A percentile compares a stretch with the other conserved stretches of the same genome.
phyloP scores from a whole-genome alignment of 2,329 filamentous ascomycete species.

The Balansia obtecta region DNA sequence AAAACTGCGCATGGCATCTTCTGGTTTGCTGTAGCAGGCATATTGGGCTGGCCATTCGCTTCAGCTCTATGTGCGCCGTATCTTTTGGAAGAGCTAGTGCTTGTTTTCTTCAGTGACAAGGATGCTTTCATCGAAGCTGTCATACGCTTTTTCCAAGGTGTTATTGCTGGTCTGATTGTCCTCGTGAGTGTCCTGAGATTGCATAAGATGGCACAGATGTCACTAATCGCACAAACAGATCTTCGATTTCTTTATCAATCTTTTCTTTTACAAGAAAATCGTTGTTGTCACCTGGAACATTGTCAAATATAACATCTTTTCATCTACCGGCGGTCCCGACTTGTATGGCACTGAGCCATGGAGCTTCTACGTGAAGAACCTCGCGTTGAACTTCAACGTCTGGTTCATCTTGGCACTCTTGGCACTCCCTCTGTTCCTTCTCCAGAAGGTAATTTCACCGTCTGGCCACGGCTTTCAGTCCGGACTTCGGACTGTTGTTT shows the following conservation, averaged over 20 bases:
- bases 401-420: constrained; percentile 76
- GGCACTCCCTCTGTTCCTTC: constrained; percentile 60
- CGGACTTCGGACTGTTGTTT: constrained; percentile 62
- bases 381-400: constrained; percentile 87
- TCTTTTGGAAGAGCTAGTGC: constrained; percentile 60
- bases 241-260: constrained; percentile 59
- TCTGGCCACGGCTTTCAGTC: constrained; percentile 53
- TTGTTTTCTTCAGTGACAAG: constrained; percentile 39
- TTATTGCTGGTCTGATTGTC: constrained; percentile 52
- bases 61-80: constrained; percentile 73
- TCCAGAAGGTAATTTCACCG: constrained; percentile 55
- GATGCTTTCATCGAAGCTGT: constrained; percentile 48
- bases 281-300: constrained; percentile 83
- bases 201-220: no score
- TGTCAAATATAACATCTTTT: constrained; percentile 89
- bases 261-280: constrained; percentile 72
- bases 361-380: constrained; percentile 90
- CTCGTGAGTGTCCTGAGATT: constrained; percentile 39
- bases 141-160: constrained; percentile 53
- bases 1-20: constrained; percentile 75
- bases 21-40: constrained; percentile 77
- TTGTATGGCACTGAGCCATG: constrained; percentile 94
- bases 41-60: constrained; percentile 92
- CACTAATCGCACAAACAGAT: constrained; percentile 30
- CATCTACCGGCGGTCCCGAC: constrained; percentile 67